Percentiles rank a stretch among this genome's conserved stretches.
These are phyloP conservation scores for Erucastrum elatum DNA, from an alignment of 345 rosid genomes.

Conservation along the genomic window DNA sequence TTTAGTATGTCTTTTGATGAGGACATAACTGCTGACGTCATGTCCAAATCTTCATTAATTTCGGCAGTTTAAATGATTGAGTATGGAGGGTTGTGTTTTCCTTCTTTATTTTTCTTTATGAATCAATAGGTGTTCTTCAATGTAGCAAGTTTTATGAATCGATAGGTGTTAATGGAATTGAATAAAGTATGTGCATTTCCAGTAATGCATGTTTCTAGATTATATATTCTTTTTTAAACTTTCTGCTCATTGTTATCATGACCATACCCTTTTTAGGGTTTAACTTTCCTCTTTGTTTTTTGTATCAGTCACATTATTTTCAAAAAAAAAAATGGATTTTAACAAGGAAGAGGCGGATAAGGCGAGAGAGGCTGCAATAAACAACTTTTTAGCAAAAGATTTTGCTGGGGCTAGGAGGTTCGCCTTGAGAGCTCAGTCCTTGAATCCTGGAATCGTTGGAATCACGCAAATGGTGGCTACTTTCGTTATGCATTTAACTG, in stretches of 20 bases:
- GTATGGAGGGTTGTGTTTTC: not conserved
- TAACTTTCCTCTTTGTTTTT: too few species aligned
- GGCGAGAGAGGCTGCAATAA: slow-evolving; percentile 60
- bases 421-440: slow-evolving; percentile 59
- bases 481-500: slow-evolving; percentile 51
- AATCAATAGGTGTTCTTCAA: not conserved
- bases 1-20: not conserved
- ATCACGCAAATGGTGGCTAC: slow-evolving; percentile 55
- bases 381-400: slow-evolving; percentile 53
- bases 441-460: slow-evolving; percentile 62
- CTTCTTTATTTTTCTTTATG: not conserved
- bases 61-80: not conserved
- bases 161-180: not conserved
- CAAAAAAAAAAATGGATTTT: slow-evolving; percentile 46
- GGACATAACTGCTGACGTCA: not conserved
- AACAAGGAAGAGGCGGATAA: slow-evolving; percentile 56
- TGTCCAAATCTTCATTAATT: slow-evolving; percentile 1
- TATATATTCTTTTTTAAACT: not conserved
- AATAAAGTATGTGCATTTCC: not conserved
- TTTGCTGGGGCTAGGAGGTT: slow-evolving; percentile 53
- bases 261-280: not conserved
- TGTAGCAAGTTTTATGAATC: slow-evolving; percentile 11
- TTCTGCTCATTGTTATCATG: not conserved
- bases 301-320: not conserved
- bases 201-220: too few species aligned